Base-by-base conservation (phyloP, 108 stramenopile genomes). In the Fragilaria radians region DNA sequence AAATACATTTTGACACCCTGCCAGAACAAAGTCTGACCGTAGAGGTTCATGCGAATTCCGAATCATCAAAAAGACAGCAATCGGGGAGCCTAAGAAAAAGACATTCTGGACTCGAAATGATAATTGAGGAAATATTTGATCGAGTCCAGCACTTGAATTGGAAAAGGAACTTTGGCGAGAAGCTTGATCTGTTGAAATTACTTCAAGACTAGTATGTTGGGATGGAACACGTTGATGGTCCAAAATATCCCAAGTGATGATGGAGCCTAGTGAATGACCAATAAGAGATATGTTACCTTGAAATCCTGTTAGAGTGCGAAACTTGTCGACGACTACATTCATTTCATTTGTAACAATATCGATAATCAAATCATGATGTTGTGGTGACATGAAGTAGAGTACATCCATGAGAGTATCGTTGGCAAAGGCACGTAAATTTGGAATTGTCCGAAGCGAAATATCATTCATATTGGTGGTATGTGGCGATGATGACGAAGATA, bases 351-450 rank as follows among this genome's bases (percentile, higher is more conserved):
- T 61, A 25, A 82, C 81, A 56, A 86, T 78, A 49, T 77, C 70
- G 33, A 86, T 69, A 23, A 86, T 86, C 9, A 72, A 63, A 57
- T 86, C 85, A 46, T 86, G 85, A 57, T 82, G 79, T 9, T 70
- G 65, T 11, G 79, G 77, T 48, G 62, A 66, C 81, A 86, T 79
- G 54, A 86, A 89, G 52, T 79, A 86, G 49, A 86, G 62, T 36
- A 83, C 73, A 57, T 89, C 88, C 75, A 89, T 76, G 29, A 89
- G 58, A 1, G 81, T 85, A 58, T 86, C 85, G 66, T 86, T 89
- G 33, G 85, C 85, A 55, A 89, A 89, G 17, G 71, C 63, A 22
- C 88, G 61, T 52, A 89, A 58, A n/a, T 68, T 62, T 30, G 88
- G 88, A 54, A 89, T 89, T 21, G 79, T 84, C 5, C 63, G 46